Base-by-base conservation (phyloP, 306 rosid species). In the Albizia julibrissin region DNA sequence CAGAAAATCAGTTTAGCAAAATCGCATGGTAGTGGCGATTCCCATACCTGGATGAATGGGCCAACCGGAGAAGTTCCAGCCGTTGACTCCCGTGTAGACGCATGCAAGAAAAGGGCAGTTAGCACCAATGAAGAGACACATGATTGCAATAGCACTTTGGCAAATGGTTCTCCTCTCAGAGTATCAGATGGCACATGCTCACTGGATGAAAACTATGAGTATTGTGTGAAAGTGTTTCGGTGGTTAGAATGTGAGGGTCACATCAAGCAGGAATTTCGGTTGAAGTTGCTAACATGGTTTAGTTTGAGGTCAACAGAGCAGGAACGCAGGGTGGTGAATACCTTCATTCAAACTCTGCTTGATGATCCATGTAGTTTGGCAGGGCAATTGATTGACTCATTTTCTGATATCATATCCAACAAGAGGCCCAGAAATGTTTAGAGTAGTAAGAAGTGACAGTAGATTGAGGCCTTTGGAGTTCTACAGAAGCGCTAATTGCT, bases 161-260 rank as follows among this genome's bases (percentile, higher is more conserved):
- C 91, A 78, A 93, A 91, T 58, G 92, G 94, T 73, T 92, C 98
- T 73, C 99, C 99, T 16, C 56, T 83, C 34, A 86, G 87, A 46
- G 81, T 83, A 75, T 82, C 90, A 59, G 87, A 83, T 78, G 91
- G 86, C 69, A 85, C 93, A 31, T 81, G 83, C 84, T 81, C 91
- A 85, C 84, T 92, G 88, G 98, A 95, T 59, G 97, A 92, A 85
- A 93, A 86, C 81, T 95, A 93, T 40, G 99, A 93, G 91, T 93
- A 93, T 83, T 95, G 98, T 78, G 98, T 95, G 88, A 93, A 95
- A 89, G 91, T 92, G 52, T 93, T 95, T 78, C 90, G 99, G 42
- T 93, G 95, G 97, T 94, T 95, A 84, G 99, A 95, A 86, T 93
- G 99, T n/a, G 94, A 93, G 87, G 93, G 98, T 75, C 94, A 93